Conservation (phyloP, 2,329 filamentous ascomycete species). For the Fusarium sp. region DNA sequence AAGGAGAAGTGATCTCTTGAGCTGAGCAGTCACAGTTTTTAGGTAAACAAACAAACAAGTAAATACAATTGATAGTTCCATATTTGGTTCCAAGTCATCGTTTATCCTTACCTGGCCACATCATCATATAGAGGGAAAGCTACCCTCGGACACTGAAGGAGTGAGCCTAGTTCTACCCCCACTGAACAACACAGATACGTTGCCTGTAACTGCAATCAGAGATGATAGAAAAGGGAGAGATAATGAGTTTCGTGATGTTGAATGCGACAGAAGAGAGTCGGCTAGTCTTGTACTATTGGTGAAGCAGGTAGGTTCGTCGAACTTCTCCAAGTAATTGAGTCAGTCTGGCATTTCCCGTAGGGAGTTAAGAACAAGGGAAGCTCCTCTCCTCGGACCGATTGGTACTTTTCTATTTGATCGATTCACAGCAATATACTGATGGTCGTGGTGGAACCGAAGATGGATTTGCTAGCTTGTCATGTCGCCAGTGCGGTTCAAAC, state of each 20-base stretch:
- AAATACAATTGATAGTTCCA: slow-evolving; percentile 18
- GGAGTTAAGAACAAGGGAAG: background rate
- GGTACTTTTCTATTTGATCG: too few species aligned
- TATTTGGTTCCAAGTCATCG: background rate
- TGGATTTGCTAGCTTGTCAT: background rate
- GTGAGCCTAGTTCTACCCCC: too few species aligned
- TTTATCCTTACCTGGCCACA: background rate
- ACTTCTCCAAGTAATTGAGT: background rate
- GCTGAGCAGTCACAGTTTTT: slow-evolving; percentile 3
- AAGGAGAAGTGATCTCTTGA: background rate
- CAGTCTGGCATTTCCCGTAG: background rate
- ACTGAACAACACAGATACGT: background rate
- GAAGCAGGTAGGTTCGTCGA: background rate
- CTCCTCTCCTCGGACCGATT: background rate
- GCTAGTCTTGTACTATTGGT: background rate
- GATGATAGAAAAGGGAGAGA: background rate
- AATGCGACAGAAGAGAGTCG: background rate
- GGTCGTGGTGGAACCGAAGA: slow-evolving; percentile 20
- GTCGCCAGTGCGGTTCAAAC: slow-evolving; percentile 13
- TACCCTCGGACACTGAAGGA: background rate
- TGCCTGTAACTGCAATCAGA: background rate
- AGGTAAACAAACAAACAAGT: slow-evolving; percentile 24
- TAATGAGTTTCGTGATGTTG: too few species aligned
- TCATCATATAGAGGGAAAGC: background rate
- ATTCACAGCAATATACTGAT: too few species aligned